Evolutionary conservation across 2,329 filamentous ascomycete genomes (phyloP), one percentile per base, ranked within the genome.

Genomic region (Colletotrichum filicis): DNA sequence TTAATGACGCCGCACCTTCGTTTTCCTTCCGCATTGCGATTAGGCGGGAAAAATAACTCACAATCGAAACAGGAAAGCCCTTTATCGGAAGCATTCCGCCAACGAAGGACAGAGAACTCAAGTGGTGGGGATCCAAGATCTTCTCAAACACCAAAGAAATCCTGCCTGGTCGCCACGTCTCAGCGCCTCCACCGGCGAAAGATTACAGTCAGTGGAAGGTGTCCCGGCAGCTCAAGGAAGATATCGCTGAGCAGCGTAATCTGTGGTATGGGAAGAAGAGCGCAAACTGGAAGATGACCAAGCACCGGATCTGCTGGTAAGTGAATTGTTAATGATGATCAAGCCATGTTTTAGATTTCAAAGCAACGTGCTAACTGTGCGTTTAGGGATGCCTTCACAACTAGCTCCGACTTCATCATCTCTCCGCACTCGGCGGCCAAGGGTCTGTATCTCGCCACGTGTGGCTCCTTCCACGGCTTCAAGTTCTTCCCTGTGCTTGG

Each of bases 401-500:
- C 89, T 2, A 89, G 84, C 77, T 84, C 85, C 26, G 90, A 93
- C 77, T 92, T 91, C 76, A 86, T 93, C 74, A 88, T 93, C 76
- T 89, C 89, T 5, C 89, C 89, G 0, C 87, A 92, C 75, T 71
- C 85, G 0, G 84, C 82, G 37, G 87, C 77, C 24, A 78, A 79
- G 60, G 90, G 90, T 26, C 81, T 93, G 0, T 92, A 88, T 76
- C 77, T 94, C 1, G 91, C 91, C 0, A 90, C 89, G 0, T 91
- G 90, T 14, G 91, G 91, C 7, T 92, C 90, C 0, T 92, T 92
- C 76, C 91, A 93, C 79, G 88, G 89, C 19, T 93, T 87, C 84
- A 93, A 93, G 80, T 92, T 93, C 80, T 86, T 93, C 70, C 91
- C 91, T 0, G 87, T 89, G 3, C 86, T 92, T 30, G 91, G 92